Evolutionary conservation across 352 stramenopile genomes (phyloP), one percentile per base, ranked within the genome.

Genomic region (Pythium brachiatum): DNA sequence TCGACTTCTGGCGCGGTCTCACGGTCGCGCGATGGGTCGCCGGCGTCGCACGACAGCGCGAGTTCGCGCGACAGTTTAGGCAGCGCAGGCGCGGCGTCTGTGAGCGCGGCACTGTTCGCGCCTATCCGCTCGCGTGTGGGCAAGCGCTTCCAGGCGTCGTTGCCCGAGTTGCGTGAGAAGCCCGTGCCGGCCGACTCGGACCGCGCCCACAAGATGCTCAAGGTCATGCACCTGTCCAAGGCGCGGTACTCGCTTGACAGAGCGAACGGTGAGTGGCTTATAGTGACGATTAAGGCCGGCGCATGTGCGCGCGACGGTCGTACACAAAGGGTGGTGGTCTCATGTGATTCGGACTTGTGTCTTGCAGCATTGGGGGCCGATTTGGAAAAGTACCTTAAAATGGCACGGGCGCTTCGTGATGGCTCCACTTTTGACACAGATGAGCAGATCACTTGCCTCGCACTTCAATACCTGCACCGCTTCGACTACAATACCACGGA

Each of bases 401-500:
- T 96, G 48, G 87, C 83, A 54, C 64, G 76, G 18, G 83, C 83
- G 21, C 58, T 96, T 39, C 70, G 83, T n/a, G 81, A 91, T 59
- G 85, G 84, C 29, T 77, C 81, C 21, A 92, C 83, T 50, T 91
- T 92, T 65, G 87, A 93, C 57, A 88, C 82, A 5, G 70, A 87
- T 15, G 83, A 96, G 63, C 83, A 93, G 48, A 75, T 93, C 48
- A 71, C 58, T 31, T 75, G 80, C 16, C 71, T 90, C 25, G 87
- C 87, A 20, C 64, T 96, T 18, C 74, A 94, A 62, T 76, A 88
- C 47, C 71, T 96, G 21, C 87, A 96, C 57, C 79, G 81, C 56
- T 92, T 92, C 58, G 70, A 93, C 62, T 91, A 94, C 68, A 86
- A 96, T 44, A 59, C 79, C 20, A 83, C 72, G 20, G 83, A 94